Conservation (phyloP, 164 flowering plant species). For the Tetrastigma voinierianum region DNA sequence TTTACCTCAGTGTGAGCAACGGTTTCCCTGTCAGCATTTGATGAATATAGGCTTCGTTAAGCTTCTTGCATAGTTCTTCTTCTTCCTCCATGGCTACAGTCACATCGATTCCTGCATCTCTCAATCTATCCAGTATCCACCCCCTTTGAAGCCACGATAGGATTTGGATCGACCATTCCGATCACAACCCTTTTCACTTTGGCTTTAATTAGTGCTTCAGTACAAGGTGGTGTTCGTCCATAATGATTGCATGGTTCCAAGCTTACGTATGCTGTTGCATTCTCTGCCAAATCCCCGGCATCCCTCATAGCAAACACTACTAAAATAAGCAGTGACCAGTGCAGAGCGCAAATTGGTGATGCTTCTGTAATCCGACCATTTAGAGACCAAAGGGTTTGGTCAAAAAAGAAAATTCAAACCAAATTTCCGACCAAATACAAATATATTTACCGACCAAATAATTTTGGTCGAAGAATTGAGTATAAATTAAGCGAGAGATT, state of each 20-base stretch:
- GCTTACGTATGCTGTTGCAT: constrained; percentile 92
- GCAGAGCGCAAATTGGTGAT: too few species aligned
- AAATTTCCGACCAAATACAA: too few species aligned
- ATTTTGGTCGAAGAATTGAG: too few species aligned
- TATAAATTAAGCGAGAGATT: too few species aligned
- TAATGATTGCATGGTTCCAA: constrained; percentile 94
- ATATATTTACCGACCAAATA: too few species aligned
- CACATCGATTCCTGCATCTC: constrained; percentile 77
- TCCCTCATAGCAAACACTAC: constrained; percentile 89
- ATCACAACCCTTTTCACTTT: constrained; percentile 88
- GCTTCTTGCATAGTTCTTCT: constrained; percentile 72
- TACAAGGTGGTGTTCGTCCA: constrained; percentile 96
- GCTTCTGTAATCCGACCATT: too few species aligned
- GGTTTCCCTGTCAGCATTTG: constrained; percentile 82
- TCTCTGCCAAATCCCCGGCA: constrained; percentile 82
- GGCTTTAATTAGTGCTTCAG: constrained; percentile 86
- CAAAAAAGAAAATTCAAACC: too few species aligned
- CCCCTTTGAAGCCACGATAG: constrained; percentile 88
- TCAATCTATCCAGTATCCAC: constrained; percentile 55
- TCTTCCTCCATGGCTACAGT: constrained; percentile 81
- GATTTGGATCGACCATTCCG: constrained; percentile 97
- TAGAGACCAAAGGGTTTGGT: too few species aligned
- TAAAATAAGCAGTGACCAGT: too few species aligned
- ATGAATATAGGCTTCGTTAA: constrained; percentile 81
- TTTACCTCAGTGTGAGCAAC: constrained; percentile 75